These are phyloP conservation scores for Pisolithus albus DNA, from an alignment of 768 basidiomycete species.

Conservation along the genomic window DNA sequence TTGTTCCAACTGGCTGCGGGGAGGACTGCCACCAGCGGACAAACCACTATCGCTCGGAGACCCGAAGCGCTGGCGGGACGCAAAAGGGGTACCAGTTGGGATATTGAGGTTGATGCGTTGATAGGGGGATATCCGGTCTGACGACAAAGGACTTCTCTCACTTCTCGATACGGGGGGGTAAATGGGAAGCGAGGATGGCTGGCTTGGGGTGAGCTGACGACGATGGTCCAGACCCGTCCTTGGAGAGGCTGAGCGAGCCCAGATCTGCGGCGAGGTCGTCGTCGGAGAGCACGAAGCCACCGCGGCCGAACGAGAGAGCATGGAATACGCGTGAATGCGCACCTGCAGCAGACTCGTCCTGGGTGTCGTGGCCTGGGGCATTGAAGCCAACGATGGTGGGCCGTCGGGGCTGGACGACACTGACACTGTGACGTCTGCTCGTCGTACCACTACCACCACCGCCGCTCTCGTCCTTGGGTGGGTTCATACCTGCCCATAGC, in stretches of 20 bases:
- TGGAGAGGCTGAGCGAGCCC: constrained; percentile 18
- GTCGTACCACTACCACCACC: constrained; percentile 72
- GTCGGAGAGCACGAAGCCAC: constrained; percentile 65
- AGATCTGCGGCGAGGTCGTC: constrained; percentile 76
- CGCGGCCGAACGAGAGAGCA: constrained; percentile 33
- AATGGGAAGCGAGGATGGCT: constrained; percentile 71
- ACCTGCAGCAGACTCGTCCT: constrained; percentile 30
- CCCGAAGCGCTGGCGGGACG: constrained; percentile 42
- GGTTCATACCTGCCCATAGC: constrained; percentile 67
- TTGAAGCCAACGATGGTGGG: constrained; percentile 65
- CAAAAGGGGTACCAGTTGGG: constrained; percentile 37
- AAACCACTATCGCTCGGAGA: constrained; percentile 28
- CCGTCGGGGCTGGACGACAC: constrained; percentile 69
- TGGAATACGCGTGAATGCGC: constrained; percentile 27
- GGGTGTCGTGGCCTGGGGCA: constrained; percentile 42
- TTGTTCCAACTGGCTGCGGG: constrained; percentile 41
- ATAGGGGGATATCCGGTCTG: constrained; percentile 40
- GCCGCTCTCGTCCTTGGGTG: constrained; percentile 56
- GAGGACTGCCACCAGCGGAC: constrained; percentile 24
- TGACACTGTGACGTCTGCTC: constrained; percentile 76
- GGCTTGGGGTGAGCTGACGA: constrained; percentile 52
- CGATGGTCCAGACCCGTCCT: constrained; percentile 26
- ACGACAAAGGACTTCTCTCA: constrained; percentile 27
- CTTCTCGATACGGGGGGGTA: constrained; percentile 62
- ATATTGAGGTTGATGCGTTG: constrained; percentile 58